A percentile compares a stretch with the other conserved stretches of the same genome.
Conservation (phyloP, 768 basidiomycete genomes). For the Hygrophorus russula region DNA sequence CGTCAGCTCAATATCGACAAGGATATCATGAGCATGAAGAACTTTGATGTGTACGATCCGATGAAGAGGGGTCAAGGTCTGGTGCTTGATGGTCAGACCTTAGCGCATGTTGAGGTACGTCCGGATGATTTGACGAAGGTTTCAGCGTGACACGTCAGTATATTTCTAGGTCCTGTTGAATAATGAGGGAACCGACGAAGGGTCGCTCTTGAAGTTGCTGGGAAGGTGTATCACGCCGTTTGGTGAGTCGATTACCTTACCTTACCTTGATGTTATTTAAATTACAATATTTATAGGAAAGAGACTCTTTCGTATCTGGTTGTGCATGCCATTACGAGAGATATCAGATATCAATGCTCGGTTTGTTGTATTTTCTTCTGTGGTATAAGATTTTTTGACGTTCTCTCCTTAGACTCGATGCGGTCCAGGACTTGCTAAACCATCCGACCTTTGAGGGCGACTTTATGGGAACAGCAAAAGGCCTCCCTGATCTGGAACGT, state of each 20-base stretch:
- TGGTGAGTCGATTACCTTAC: slow-evolving; percentile 33
- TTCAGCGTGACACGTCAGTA: no score
- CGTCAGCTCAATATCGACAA: slow-evolving; percentile 92
- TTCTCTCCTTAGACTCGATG: slow-evolving; percentile 62
- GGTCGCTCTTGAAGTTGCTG: slow-evolving; percentile 75
- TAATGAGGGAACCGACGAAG: slow-evolving; percentile 88
- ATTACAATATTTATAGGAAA: slow-evolving; percentile 48
- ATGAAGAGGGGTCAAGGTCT: slow-evolving; percentile 83
- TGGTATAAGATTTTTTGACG: slow-evolving; percentile 6
- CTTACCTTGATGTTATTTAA: slow-evolving; percentile 2
- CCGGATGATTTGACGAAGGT: slow-evolving; percentile 9
- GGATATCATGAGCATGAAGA: slow-evolving; percentile 90
- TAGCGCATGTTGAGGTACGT: slow-evolving; percentile 85
- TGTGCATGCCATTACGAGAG: slow-evolving; percentile 83
- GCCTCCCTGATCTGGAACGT: slow-evolving; percentile 85
- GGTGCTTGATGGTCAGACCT: slow-evolving; percentile 86
- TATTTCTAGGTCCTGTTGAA: slow-evolving; percentile 64
- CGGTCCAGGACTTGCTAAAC: slow-evolving; percentile 82
- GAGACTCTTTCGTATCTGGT: slow-evolving; percentile 92
- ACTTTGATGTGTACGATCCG: slow-evolving; percentile 96
- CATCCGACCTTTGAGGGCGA: slow-evolving; percentile 67
- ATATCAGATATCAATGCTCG: slow-evolving; percentile 81
- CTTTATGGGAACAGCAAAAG: slow-evolving; percentile 69
- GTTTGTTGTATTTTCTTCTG: slow-evolving; percentile 24
- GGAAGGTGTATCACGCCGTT: slow-evolving; percentile 85